A percentile compares a stretch with the other conserved stretches of the same genome.
phyloP scores from a whole-genome alignment of 1,284 basidiomycete species.

The Moesziomyces sp. region DNA sequence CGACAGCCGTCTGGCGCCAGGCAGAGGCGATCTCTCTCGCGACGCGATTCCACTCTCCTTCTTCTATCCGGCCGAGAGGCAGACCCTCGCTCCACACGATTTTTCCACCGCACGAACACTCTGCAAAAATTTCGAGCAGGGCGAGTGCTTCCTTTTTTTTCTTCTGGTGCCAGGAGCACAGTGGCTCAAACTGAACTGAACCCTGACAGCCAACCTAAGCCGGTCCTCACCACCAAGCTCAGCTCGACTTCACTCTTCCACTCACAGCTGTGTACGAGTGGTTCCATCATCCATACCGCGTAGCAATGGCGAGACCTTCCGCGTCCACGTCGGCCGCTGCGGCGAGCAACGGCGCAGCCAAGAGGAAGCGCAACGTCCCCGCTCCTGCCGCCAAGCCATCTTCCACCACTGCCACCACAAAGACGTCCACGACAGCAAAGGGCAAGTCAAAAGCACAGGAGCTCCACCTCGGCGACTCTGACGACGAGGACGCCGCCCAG shows the following conservation, averaged over 20 bases:
- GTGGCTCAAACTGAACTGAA: too few relatives aligned
- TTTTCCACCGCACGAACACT: constrained; percentile 1
- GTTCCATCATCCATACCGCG: background rate
- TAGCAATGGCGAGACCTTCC: constrained; percentile 25
- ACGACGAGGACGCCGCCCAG: constrained; percentile 34
- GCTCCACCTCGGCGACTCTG: constrained; percentile 21
- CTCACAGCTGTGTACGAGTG: too few relatives aligned
- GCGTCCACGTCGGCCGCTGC: constrained; percentile 29
- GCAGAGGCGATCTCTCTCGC: constrained; percentile 7
- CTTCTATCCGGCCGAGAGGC: constrained; percentile 38
- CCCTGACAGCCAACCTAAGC: too few relatives aligned
- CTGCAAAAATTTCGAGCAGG: constrained; percentile 30
- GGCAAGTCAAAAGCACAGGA: constrained; percentile 24
- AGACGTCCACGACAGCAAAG: constrained; percentile 7
- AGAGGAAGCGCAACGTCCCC: constrained; percentile 41
- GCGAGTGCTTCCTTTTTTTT: background rate
- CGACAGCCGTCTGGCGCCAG: too few relatives aligned
- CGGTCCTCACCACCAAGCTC: background rate
- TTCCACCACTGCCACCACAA: constrained; percentile 8
- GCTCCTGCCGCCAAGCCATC: background rate
- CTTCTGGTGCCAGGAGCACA: constrained; percentile 8
- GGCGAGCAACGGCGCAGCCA: constrained; percentile 35
- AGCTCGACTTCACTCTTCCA: too few relatives aligned
- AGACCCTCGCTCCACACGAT: constrained; percentile 24
- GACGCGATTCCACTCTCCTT: constrained; percentile 22